Percentiles rank a stretch among this genome's conserved stretches.
These are phyloP conservation scores for Marasmius fiardii DNA, from an alignment of 1,284 basidiomycete genomes.

Conservation along the genomic window DNA sequence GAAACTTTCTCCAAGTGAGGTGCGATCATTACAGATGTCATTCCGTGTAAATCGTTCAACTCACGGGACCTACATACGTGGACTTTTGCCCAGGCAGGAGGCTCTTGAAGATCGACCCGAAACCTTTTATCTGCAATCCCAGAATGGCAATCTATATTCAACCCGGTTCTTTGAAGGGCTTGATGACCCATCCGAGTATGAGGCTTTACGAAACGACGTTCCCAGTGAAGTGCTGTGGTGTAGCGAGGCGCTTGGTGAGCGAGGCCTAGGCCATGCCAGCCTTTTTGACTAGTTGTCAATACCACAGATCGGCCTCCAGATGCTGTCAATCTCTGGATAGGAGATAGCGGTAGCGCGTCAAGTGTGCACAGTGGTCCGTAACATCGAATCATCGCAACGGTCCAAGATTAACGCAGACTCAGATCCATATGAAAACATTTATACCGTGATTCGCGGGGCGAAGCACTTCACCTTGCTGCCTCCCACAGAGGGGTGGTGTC, in stretches of 20 bases:
- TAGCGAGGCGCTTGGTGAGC: conserved; percentile 72
- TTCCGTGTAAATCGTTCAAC: neutral
- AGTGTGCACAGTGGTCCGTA: conserved; percentile 79
- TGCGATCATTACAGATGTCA: neutral
- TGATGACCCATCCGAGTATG: conserved; percentile 54
- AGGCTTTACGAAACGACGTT: conserved; percentile 57
- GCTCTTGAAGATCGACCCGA: conserved; percentile 26
- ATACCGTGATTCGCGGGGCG: conserved; percentile 77
- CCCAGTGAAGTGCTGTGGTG: conserved; percentile 71
- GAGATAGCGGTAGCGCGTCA: conserved; percentile 71
- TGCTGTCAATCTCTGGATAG: conserved; percentile 92
- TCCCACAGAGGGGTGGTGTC: conserved; percentile 81
- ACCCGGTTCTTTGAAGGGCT: conserved; percentile 35
- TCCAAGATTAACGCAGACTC: conserved; percentile 7
- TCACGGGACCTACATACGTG: neutral
- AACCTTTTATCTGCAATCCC: conserved; percentile 80
- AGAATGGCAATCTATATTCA: conserved; percentile 84
- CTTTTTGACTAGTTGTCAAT: conserved; percentile 6
- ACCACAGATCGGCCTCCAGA: conserved; percentile 66
- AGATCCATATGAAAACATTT: conserved; percentile 94
- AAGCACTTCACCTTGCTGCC: conserved; percentile 86
- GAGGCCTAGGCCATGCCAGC: neutral
- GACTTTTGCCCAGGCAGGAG: conserved; percentile 5
- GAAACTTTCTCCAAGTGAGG: conserved; percentile 36
- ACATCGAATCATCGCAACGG: neutral